Conservation (phyloP, 768 basidiomycete species). For the Termitomyces sp. region DNA sequence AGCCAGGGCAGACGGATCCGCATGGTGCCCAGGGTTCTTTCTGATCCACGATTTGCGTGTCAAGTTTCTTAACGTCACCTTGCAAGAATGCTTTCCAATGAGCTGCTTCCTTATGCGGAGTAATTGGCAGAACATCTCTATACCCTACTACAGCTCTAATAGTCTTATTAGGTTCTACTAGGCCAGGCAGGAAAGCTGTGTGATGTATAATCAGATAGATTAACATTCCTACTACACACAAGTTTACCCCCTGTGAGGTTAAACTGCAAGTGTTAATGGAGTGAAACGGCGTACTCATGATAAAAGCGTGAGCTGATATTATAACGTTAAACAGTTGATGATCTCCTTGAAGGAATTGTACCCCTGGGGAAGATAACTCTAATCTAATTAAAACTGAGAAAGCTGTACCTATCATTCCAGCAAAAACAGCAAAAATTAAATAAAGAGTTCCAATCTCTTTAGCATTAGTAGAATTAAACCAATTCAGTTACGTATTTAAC, state of each 20-base stretch:
- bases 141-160: background rate
- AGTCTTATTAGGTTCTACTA: background rate
- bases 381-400: conserved; percentile 5
- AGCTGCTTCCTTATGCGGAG: background rate
- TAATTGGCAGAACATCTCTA: background rate
- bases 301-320: conserved; percentile 3
- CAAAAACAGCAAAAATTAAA: conserved; percentile 8
- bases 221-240: background rate
- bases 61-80: background rate
- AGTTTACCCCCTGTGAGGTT: background rate
- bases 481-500: background rate
- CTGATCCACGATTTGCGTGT: background rate
- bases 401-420: conserved; percentile 2
- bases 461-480: conserved; percentile 8
- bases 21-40: background rate
- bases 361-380: conserved; percentile 4
- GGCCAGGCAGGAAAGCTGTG: background rate
- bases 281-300: conserved; percentile 1
- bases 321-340: conserved; percentile 3
- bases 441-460: conserved; percentile 10
- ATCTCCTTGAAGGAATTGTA: conserved; percentile 4
- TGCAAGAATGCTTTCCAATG: background rate
- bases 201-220: background rate
- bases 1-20: background rate
- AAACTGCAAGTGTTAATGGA: background rate